phyloP scores from a whole-genome alignment of 2,329 filamentous ascomycete genomes.

The Cadophora sp. region DNA sequence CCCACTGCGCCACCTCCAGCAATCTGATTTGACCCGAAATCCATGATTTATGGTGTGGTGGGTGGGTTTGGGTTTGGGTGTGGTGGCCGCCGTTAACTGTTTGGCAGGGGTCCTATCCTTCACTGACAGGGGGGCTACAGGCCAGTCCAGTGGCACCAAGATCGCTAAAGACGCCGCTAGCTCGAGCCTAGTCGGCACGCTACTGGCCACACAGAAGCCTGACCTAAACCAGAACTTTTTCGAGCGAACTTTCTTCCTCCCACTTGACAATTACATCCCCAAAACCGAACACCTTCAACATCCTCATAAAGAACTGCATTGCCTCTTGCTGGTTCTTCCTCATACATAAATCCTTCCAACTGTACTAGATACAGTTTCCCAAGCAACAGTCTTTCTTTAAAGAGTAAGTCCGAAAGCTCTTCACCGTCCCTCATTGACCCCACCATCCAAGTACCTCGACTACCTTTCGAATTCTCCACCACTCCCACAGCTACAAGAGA shows the following conservation, averaged over 20 bases:
- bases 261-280: background rate
- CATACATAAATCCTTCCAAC: constrained; percentile 19
- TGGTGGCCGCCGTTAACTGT: constrained; percentile 1
- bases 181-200: background rate
- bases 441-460: constrained; percentile 24
- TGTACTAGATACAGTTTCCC: constrained; percentile 28
- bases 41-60: background rate
- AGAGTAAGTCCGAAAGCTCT: constrained; percentile 23
- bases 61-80: background rate
- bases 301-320: constrained; percentile 16
- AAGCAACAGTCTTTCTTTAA: constrained; percentile 6
- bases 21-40: constrained; percentile 6
- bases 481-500: background rate
- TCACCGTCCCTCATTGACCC: constrained; percentile 32
- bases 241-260: constrained; percentile 21
- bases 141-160: background rate
- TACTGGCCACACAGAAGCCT: constrained; percentile 1
- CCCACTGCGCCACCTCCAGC: constrained; percentile 13
- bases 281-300: constrained; percentile 8
- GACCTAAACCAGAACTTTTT: constrained; percentile 11
- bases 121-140: background rate
- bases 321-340: constrained; percentile 17
- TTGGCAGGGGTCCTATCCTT: background rate
- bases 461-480: constrained; percentile 1
- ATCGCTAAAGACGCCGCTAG: constrained; percentile 16